phyloP scores from a whole-genome alignment of 164 flowering plant species.

The Dillenia turbinata region DNA sequence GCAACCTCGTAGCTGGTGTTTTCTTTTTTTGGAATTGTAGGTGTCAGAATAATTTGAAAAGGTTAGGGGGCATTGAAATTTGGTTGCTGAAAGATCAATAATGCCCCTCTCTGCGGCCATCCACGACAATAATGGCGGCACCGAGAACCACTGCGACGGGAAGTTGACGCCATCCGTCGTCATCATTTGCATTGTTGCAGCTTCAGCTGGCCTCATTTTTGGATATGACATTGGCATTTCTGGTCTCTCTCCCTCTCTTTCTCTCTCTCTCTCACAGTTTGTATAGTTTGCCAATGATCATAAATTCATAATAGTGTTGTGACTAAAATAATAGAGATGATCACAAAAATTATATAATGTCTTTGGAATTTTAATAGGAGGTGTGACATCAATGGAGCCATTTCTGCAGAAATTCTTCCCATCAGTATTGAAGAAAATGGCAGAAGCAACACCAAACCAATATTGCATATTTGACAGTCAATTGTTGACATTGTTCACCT shows the following conservation, averaged over 20 bases:
- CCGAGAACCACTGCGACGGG: conserved; percentile 1
- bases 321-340: no score
- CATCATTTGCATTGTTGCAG: conserved; percentile 52
- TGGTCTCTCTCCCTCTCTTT: conserved; percentile 11
- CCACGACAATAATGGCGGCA: conserved; percentile 2
- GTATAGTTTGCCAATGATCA: neutral
- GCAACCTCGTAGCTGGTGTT: no score
- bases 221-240: conserved; percentile 61
- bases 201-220: conserved; percentile 51
- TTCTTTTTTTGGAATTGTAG: no score
- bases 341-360: no score
- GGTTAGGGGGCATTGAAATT: no score
- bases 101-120: no score
- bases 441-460: conserved; percentile 29
- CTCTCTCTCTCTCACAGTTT: neutral
- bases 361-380: conserved; percentile 34
- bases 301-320: no score
- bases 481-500: conserved; percentile 58
- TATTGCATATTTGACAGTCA: conserved; percentile 60
- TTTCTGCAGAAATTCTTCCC: conserved; percentile 67
- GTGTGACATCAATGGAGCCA: conserved; percentile 72
- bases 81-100: no score
- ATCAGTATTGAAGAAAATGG: conserved; percentile 29
- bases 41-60: no score
- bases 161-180: conserved; percentile 40